Evolutionary conservation across 2,329 filamentous ascomycete genomes (phyloP), one percentile per base, ranked within the genome.

Genomic region (Plectosphaerella plurivora): DNA sequence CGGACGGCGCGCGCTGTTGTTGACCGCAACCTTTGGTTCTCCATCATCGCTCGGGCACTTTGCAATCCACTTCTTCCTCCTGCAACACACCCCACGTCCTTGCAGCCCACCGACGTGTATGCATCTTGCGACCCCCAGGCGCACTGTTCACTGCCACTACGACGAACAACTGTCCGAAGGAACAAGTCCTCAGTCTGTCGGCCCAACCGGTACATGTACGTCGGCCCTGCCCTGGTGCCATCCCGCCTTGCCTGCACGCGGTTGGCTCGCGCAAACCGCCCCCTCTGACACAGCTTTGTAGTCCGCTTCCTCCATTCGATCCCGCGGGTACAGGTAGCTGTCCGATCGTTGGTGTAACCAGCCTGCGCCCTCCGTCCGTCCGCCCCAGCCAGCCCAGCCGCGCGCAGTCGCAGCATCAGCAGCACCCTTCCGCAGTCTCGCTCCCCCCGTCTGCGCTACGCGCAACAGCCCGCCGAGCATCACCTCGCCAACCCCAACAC

Each of bases 241-340:
- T 44, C n/a, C 41, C 16, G 41, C 41, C 41, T 20, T 44, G 41
- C 41, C 41, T 44, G n/a, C n/a, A 18, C 39, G 42, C 48, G 33
- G 35, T 51, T 53, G 47, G 37, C 44, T 53, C 49, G 35, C 51
- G 47, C 46, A 60, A 60, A 52, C 56, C 5, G 22, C 22, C 22
- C 53, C 58, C 58, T 68, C 68, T 71, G 65, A 71, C 68, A 65
- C 67, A 65, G 63, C 61, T 67, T 57, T 68, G 65, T 68, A 71
- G 68, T 63, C 54, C 50, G 51, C 45, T 50, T 52, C 47, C 50
- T 49, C 49, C 52, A 45, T 49, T 48, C 51, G 50, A 45, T 49
- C 47, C 36, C 36, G 47, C 36, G 14, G 35, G 20, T 36, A 39
- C 36, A 50, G 48, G 48, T 39, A 50, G 28, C 56, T 53, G 56